These are phyloP conservation scores for Setomelanomma holmii DNA, from an alignment of 2,329 filamentous ascomycete genomes.

Conservation along the genomic window DNA sequence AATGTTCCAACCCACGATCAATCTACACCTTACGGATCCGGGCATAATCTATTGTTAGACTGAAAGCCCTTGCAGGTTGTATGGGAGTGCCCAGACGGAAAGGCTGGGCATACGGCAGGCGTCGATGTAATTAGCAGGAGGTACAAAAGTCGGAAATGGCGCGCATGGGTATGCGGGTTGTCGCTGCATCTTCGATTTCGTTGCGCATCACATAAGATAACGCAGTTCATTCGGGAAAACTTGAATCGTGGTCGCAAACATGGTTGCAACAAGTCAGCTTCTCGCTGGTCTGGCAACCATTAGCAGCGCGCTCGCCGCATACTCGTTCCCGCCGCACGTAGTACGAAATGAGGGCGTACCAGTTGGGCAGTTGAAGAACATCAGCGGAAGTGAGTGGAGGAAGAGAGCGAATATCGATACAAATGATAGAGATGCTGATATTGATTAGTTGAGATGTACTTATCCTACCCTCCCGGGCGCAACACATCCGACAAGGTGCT, in stretches of 20 bases:
- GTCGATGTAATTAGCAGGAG: conserved; percentile 1
- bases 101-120: background rate
- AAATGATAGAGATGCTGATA: background rate
- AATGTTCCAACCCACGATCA: conserved; percentile 2
- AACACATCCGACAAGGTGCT: conserved; percentile 33
- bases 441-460: conserved; percentile 26
- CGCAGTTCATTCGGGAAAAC: background rate
- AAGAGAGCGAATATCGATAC: background rate
- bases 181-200: background rate
- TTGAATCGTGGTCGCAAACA: background rate
- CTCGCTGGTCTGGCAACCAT: background rate
- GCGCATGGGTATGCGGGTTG: background rate
- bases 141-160: conserved; percentile 5
- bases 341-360: conserved; percentile 23
- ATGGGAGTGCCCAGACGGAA: conserved; percentile 2
- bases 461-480: conserved; percentile 24
- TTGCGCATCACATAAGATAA: background rate
- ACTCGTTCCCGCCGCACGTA: conserved; percentile 6
- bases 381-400: conserved; percentile 29
- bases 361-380: conserved; percentile 27
- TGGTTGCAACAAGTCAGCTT: background rate
- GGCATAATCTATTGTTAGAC: background rate
- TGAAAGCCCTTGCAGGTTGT: background rate
- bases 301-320: conserved; percentile 3
- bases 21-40: conserved; percentile 1